Conservation (phyloP, 768 basidiomycete genomes). For the Zangia roseola region DNA sequence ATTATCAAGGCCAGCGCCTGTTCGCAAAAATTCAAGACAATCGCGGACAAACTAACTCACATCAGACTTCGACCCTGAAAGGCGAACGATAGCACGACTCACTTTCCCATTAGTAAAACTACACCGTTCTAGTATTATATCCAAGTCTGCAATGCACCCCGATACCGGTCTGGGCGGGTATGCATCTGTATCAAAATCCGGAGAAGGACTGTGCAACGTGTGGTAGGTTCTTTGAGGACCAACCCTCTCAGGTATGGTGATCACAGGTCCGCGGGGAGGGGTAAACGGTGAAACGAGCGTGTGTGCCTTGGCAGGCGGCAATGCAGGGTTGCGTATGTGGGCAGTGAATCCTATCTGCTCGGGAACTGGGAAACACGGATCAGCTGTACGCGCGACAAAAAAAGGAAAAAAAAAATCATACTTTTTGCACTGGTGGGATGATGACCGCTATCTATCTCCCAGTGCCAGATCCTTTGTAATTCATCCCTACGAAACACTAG, state of each 20-base stretch:
- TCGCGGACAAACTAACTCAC: slow-evolving; percentile 82
- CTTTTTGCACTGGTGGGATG: slow-evolving; percentile 73
- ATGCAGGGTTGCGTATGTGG: slow-evolving; percentile 63
- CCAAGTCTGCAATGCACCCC: slow-evolving; percentile 85
- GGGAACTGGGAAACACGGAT: slow-evolving; percentile 48
- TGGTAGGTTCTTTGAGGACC: slow-evolving; percentile 74
- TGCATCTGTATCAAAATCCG: slow-evolving; percentile 56
- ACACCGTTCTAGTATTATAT: slow-evolving; percentile 83
- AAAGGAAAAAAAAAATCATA: slow-evolving; percentile 38
- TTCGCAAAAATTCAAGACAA: slow-evolving; percentile 84
- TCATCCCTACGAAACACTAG: slow-evolving; percentile 70
- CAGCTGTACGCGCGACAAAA: slow-evolving; percentile 7
- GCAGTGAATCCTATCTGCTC: slow-evolving; percentile 55
- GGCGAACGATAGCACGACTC: neutral
- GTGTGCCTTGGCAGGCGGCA: slow-evolving; percentile 49
- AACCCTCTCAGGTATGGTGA: slow-evolving; percentile 52
- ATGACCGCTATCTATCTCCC: slow-evolving; percentile 91
- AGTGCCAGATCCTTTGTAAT: slow-evolving; percentile 85
- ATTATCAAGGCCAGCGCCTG: slow-evolving; percentile 83
- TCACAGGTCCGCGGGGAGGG: slow-evolving; percentile 40
- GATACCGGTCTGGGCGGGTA: slow-evolving; percentile 84
- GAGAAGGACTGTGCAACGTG: slow-evolving; percentile 54
- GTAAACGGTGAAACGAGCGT: slow-evolving; percentile 52
- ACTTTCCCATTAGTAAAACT: slow-evolving; percentile 77
- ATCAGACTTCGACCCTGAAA: neutral